Conservation (phyloP, 345 rosid species). For the Citrus glauca region DNA sequence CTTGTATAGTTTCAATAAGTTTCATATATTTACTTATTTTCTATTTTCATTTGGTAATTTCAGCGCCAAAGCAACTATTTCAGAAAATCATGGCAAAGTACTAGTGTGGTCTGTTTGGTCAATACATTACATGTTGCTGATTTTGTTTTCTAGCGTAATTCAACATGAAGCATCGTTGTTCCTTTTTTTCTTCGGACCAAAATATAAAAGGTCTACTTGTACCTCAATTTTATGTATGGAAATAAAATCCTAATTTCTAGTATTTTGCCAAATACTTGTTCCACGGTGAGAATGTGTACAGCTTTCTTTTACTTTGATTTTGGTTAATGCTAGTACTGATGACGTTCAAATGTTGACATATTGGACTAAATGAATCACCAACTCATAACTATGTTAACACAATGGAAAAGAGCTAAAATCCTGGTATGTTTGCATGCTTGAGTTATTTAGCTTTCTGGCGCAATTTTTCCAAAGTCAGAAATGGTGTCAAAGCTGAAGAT, state of each 20-base stretch:
- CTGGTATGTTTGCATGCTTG: too few species aligned
- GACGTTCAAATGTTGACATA: not conserved
- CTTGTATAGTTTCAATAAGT: not conserved
- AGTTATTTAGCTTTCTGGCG: too few species aligned
- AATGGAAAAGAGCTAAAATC: too few species aligned
- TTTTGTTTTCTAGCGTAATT: not conserved
- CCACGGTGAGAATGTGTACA: not conserved
- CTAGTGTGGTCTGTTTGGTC: constrained; percentile 19
- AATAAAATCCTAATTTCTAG: not conserved
- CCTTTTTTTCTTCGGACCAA: not conserved
- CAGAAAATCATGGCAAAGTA: constrained; percentile 58
- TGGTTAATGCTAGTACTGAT: not conserved
- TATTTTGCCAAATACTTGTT: not conserved
- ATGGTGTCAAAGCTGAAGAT: too few species aligned
- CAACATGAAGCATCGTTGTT: not conserved
- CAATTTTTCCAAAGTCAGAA: too few species aligned
- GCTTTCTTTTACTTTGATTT: not conserved
- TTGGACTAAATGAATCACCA: too few species aligned
- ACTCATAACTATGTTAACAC: too few species aligned
- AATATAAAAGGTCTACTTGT: not conserved
- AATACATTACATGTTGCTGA: not conserved
- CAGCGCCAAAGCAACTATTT: constrained; percentile 87
- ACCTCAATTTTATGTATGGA: not conserved
- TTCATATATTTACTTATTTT: not conserved
- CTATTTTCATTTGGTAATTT: constrained; percentile 8